These are phyloP conservation scores for Moniliophthora roreri DNA, from an alignment of 1,284 basidiomycete species.

Conservation along the genomic window DNA sequence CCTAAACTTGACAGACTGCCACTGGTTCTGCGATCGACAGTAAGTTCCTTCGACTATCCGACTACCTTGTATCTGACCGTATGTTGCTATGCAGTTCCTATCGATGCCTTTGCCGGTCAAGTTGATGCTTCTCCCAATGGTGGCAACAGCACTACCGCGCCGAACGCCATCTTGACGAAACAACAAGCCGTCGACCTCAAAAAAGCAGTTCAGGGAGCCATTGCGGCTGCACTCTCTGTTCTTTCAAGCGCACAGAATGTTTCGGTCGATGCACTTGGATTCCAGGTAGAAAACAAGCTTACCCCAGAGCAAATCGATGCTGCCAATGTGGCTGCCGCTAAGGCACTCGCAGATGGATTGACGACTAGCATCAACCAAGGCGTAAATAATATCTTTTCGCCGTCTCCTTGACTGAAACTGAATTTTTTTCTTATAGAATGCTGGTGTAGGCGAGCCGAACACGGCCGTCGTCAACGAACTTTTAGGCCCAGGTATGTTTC, in stretches of 20 bases:
- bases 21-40: conserved; percentile 23
- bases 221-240: conserved; percentile 13
- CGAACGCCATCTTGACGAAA: conserved; percentile 11
- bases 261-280: conserved; percentile 12
- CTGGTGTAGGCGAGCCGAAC: conserved; percentile 19
- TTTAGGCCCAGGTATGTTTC: conserved; percentile 16
- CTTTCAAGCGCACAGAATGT: conserved; percentile 13
- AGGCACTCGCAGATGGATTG: conserved; percentile 10
- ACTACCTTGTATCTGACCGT: background rate
- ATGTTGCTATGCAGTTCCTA: conserved; percentile 14
- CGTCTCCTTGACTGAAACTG: too few species aligned
- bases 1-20: conserved; percentile 15
- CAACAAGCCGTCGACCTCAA: conserved; percentile 22
- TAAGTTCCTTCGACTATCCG: background rate
- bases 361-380: conserved; percentile 12
- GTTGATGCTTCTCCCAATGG: conserved; percentile 17
- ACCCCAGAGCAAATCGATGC: conserved; percentile 6
- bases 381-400: background rate
- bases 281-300: conserved; percentile 6
- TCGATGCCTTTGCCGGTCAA: conserved; percentile 22
- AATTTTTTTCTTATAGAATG: conserved; percentile 10
- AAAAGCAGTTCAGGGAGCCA: conserved; percentile 19
- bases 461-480: conserved; percentile 20
- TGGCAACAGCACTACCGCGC: conserved; percentile 20
- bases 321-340: conserved; percentile 7